Conservation (phyloP, 2,329 filamentous ascomycete species). For the Cladosporium colombiae region DNA sequence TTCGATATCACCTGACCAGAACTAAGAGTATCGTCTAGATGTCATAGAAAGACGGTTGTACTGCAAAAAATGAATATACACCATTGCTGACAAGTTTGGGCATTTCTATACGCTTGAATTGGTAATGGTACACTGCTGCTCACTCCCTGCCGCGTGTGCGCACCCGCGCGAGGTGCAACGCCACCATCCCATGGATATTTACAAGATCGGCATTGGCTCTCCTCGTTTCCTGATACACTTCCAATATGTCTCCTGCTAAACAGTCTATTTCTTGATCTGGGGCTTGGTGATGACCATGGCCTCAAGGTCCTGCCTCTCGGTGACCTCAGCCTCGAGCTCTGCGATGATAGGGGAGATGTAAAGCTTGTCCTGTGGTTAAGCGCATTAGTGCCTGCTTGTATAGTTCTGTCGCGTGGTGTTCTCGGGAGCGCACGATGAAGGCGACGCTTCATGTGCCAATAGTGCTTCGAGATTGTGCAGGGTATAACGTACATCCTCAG, state of each 20-base stretch:
- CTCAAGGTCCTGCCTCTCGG: slow-evolving; percentile 69
- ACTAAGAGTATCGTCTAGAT: not conserved
- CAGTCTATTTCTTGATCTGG: slow-evolving; percentile 17
- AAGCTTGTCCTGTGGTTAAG: slow-evolving; percentile 56
- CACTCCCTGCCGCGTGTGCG: slow-evolving; percentile 2
- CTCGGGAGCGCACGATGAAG: not conserved
- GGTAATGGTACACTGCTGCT: slow-evolving; percentile 19
- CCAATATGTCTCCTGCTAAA: not conserved
- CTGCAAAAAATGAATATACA: not conserved
- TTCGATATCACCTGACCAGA: slow-evolving; percentile 15
- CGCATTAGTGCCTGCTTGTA: not conserved
- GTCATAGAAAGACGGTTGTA: not conserved
- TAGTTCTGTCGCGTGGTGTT: too few species aligned
- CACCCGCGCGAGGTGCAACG: slow-evolving; percentile 2
- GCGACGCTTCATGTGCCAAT: not conserved
- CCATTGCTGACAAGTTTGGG: not conserved
- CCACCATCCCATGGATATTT: slow-evolving; percentile 20
- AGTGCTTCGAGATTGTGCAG: not conserved
- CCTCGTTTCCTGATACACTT: not conserved
- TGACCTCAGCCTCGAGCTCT: slow-evolving; percentile 67
- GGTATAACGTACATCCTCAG: slow-evolving; percentile 57
- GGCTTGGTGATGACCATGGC: slow-evolving; percentile 60
- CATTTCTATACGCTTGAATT: slow-evolving; percentile 16
- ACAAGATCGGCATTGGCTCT: slow-evolving; percentile 16
- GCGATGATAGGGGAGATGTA: slow-evolving; percentile 69